Evolutionary conservation across 2,329 filamentous ascomycete species (phyloP), one percentile per base, ranked within the genome.

Genomic region (Zopfia rhizophila): DNA sequence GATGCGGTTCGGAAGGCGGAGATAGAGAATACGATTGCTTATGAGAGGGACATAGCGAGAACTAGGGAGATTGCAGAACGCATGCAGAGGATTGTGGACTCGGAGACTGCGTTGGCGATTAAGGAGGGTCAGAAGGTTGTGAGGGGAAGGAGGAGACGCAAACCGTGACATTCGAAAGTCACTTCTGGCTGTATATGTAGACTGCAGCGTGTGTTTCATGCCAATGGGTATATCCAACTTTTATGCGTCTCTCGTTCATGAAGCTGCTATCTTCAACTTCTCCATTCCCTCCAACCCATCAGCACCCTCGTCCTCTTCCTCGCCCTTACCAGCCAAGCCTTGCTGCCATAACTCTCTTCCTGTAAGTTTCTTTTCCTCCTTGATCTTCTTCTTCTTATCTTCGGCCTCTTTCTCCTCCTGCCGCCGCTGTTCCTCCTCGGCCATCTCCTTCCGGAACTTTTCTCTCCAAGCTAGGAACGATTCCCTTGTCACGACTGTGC

Each of bases 401-500:
- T 89, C 84, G 60, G 93, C 89, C 55, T 82, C 83, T 66, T 93
- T 90, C 70, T 89, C 88, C 61, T 80, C 78, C 54, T 86, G 82
- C 57, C 75, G 80, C 58, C 57, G 61, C 56, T 66, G 66, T 58
- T 85, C 83, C 66, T 82, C 76, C 64, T 94, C 92, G 66, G 87
- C 87, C 83, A 93, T 87, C 77, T 97, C 94, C 65, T 80, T 78
- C 51, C 84, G 69, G 67, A 97, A 99, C 7, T 72, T 82, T 27
- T 87, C 86, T 43, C 90, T 81, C 94, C 94, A 99, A 57, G 82
- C 83, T 58, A 89, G 67, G 65, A 97, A 99, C 0, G 85, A 86
- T 75, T 96, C 91, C 16, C 85, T 80, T n/a, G 86, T 97, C 14
- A 99, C 94, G 22, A 85, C 81, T 24, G 90, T 90, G 46, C 94